Conservation (phyloP, 805 yeast genomes). For the Saccharomycopsis vini region DNA sequence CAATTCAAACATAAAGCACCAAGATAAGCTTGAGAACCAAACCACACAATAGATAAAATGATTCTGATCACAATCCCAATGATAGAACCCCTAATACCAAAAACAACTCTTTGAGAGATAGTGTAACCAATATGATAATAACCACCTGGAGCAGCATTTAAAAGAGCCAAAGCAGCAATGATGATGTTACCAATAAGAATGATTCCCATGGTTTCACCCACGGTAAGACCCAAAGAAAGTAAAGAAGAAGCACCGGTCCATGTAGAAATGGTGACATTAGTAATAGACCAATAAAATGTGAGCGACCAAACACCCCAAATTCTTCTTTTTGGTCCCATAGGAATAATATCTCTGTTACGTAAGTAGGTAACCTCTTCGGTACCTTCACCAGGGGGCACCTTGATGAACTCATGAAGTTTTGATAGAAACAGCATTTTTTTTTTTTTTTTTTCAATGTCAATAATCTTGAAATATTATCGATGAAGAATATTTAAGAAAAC, state of each 20-base stretch:
- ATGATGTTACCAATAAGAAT: conserved; percentile 25
- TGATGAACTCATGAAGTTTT: conserved; percentile 3
- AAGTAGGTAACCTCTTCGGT: conserved; percentile 11
- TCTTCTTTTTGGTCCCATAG: conserved; percentile 31
- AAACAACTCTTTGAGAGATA: conserved; percentile 29
- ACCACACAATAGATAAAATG: conserved; percentile 23
- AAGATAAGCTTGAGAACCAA: conserved; percentile 23
- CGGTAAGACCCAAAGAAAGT: conserved; percentile 22
- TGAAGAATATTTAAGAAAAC: too few relatives aligned
- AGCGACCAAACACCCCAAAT: conserved; percentile 31
- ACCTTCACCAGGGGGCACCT: conserved; percentile 4
- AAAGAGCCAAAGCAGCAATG: conserved; percentile 20
- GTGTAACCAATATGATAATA: conserved; percentile 41
- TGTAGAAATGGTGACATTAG: conserved; percentile 30
- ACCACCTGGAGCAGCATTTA: conserved; percentile 17
- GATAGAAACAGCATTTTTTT: conserved; percentile 3
- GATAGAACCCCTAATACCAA: conserved; percentile 23
- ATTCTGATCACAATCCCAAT: conserved; percentile 22
- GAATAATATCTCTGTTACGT: conserved; percentile 28
- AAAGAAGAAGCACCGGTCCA: conserved; percentile 30
- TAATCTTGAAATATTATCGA: too few relatives aligned
- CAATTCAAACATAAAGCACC: conserved; percentile 22
- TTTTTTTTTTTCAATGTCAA: too few relatives aligned
- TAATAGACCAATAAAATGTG: conserved; percentile 29
- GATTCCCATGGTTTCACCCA: conserved; percentile 24